Percentiles rank a stretch among this genome's conserved stretches.
Conservation (phyloP, 208 protist species). For the Leishmania tarentolae region DNA sequence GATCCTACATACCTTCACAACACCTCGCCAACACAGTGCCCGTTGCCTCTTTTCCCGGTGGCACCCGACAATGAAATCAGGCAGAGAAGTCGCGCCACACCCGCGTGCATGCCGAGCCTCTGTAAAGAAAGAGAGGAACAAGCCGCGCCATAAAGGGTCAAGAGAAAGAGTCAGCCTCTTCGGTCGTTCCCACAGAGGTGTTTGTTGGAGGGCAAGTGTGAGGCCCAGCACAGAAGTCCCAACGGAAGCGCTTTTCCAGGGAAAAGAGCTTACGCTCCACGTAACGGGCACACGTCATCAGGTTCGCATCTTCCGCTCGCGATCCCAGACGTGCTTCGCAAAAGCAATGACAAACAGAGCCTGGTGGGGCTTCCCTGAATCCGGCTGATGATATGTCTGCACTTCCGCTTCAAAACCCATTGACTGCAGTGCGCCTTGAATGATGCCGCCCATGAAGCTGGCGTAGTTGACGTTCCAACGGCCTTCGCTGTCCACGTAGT, state of each 20-base stretch:
- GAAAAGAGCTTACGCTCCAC: neutral
- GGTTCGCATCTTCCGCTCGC: conserved; percentile 53
- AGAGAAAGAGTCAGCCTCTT: neutral
- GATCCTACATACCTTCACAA: neutral
- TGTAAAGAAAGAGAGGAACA: neutral
- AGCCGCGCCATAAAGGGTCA: neutral
- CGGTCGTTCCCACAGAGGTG: neutral
- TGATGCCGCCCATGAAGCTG: conserved; percentile 81
- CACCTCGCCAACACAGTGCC: neutral
- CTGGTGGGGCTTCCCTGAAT: conserved; percentile 67
- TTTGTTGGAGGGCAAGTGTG: neutral
- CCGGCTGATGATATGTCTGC: conserved; percentile 83
- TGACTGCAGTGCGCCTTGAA: conserved; percentile 74
- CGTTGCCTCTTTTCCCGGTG: neutral
- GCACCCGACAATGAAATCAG: neutral
- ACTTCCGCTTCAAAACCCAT: conserved; percentile 84
- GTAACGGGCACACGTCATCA: conserved; percentile 4
- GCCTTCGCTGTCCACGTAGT: conserved; percentile 78
- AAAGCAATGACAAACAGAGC: conserved; percentile 87
- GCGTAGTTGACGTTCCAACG: conserved; percentile 87
- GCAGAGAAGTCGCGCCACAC: neutral
- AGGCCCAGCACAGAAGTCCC: neutral
- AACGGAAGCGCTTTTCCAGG: neutral
- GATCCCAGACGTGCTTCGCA: conserved; percentile 78
- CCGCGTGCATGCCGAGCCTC: neutral